A percentile compares a stretch with the other conserved stretches of the same genome.
These are phyloP conservation scores for Colletotrichum viniferum DNA, from an alignment of 2,329 filamentous ascomycete species.

Conservation along the genomic window DNA sequence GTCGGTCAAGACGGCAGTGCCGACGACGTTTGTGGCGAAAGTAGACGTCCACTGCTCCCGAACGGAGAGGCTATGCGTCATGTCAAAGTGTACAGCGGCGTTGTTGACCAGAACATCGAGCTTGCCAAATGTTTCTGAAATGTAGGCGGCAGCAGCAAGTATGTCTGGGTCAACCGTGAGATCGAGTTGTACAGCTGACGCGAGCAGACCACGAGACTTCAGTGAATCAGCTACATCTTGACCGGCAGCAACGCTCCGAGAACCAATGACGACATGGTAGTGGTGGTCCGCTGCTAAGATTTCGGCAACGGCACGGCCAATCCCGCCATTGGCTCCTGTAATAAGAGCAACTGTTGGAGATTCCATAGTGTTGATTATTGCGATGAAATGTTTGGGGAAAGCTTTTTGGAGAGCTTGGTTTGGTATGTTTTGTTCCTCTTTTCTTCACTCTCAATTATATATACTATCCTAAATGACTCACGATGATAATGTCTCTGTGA, in stretches of 20 bases:
- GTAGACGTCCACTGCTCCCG: neutral
- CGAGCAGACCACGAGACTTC: neutral
- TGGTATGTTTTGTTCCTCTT: neutral
- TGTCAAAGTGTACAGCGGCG: neutral
- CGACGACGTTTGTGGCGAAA: neutral
- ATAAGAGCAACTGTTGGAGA: neutral
- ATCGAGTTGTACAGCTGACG: neutral
- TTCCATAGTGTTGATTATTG: neutral
- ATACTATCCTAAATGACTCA: neutral
- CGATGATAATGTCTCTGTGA: neutral
- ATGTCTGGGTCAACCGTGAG: neutral
- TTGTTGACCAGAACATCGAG: neutral
- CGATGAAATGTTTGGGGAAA: neutral
- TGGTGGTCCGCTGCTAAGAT: neutral
- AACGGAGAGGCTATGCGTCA: neutral
- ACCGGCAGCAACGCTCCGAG: neutral
- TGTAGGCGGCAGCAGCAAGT: neutral
- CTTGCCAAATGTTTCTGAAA: neutral
- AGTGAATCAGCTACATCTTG: neutral
- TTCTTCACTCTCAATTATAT: neutral
- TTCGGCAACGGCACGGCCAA: neutral
- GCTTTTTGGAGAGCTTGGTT: neutral
- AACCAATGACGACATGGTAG: neutral
- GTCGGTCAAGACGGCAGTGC: neutral
- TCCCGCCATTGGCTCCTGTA: neutral